Conservation (phyloP, 2,329 filamentous ascomycete species). For the Huntiella decipiens region DNA sequence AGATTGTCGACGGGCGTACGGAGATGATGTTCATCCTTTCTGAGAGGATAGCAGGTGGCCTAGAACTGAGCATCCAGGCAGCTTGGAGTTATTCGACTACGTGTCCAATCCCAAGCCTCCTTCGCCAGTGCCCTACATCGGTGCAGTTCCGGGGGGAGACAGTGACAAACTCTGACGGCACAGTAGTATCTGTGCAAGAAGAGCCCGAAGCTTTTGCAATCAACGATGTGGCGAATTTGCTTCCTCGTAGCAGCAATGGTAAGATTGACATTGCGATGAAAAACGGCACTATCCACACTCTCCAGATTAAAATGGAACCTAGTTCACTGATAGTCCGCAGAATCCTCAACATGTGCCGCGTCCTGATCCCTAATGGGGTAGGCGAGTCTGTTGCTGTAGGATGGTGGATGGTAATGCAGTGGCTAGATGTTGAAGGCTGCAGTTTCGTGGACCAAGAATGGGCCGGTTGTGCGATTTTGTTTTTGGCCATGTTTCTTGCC, state of each 20-base stretch:
- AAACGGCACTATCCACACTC: conserved; percentile 42
- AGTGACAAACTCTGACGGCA: too few species aligned
- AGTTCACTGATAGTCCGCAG: conserved; percentile 40
- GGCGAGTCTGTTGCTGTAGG: conserved; percentile 44
- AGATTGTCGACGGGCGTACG: conserved; percentile 45
- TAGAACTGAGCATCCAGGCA: conserved; percentile 52
- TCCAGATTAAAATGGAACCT: conserved; percentile 50
- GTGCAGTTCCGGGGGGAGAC: conserved; percentile 27
- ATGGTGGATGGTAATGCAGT: conserved; percentile 58
- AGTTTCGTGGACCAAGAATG: conserved; percentile 40
- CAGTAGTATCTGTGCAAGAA: background rate
- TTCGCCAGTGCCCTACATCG: conserved; percentile 38
- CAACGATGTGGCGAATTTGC: conserved; percentile 25
- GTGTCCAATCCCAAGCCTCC: conserved; percentile 41
- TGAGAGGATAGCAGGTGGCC: conserved; percentile 41
- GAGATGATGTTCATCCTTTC: conserved; percentile 53
- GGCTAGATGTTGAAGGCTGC: conserved; percentile 35
- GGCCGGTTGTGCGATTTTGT: conserved; percentile 44
- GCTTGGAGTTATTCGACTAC: conserved; percentile 57
- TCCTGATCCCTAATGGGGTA: conserved; percentile 39
- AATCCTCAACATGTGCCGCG: conserved; percentile 41
- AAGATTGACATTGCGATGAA: conserved; percentile 47
- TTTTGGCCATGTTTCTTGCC: conserved; percentile 43
- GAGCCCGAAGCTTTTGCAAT: conserved; percentile 11
- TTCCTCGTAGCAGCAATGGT: conserved; percentile 38